Percentiles rank a stretch among this genome's conserved stretches.
phyloP scores from a whole-genome alignment of 768 basidiomycete genomes.

The Naganishia vaughanmartiniae region DNA sequence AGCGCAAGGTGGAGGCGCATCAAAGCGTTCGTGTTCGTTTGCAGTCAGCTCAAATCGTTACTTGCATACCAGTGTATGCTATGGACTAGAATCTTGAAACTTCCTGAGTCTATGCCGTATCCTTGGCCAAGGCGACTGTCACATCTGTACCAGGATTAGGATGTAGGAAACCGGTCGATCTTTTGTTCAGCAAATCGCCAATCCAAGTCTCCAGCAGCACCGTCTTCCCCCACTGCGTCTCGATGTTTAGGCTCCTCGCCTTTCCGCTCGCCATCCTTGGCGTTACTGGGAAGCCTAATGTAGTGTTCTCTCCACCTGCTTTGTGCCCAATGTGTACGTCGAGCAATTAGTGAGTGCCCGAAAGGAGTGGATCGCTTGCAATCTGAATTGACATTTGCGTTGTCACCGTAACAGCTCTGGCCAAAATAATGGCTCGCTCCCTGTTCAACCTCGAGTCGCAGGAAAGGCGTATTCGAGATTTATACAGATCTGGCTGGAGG shows the following conservation, averaged over 20 bases:
- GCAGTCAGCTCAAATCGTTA: no score
- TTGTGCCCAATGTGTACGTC: not conserved
- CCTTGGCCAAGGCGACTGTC: no score
- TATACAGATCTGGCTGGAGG: conserved; percentile 63
- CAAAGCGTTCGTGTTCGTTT: no score
- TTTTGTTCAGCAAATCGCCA: not conserved
- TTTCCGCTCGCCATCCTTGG: not conserved
- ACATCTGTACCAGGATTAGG: no score
- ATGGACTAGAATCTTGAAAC: no score
- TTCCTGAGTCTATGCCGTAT: no score
- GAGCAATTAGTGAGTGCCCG: not conserved
- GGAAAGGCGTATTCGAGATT: conserved; percentile 58
- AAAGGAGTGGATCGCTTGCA: not conserved
- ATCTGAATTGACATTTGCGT: not conserved
- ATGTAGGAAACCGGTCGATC: no score
- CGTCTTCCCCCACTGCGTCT: not conserved
- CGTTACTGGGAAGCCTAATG: not conserved
- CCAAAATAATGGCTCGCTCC: conserved; percentile 55
- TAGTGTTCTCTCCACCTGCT: not conserved
- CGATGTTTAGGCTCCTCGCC: not conserved
- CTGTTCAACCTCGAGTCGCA: conserved; percentile 52
- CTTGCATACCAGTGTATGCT: no score
- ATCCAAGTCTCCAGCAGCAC: not conserved
- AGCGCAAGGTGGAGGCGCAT: no score
- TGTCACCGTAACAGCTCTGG: conserved; percentile 43